Evolutionary conservation across 768 basidiomycete species (phyloP).

Genomic region (Russula sp.): DNA sequence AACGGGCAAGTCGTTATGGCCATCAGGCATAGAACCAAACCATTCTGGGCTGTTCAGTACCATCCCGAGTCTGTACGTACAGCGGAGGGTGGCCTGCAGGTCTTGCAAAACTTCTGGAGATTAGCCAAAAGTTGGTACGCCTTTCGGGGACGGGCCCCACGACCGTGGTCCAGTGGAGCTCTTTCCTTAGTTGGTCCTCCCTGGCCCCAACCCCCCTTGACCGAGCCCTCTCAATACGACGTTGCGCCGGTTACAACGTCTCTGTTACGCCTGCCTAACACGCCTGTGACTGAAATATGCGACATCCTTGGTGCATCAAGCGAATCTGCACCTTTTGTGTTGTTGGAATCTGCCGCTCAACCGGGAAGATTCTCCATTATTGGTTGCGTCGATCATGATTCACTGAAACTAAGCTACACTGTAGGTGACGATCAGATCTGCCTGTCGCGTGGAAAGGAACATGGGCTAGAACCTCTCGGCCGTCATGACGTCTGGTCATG

Average conservation of each 20-base stretch:
- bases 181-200: conserved; percentile 39
- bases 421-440: conserved; percentile 46
- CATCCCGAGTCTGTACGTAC: conserved; percentile 84
- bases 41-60: conserved; percentile 88
- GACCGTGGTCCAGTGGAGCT: conserved; percentile 39
- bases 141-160: conserved; percentile 33
- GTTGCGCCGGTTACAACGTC: conserved; percentile 18
- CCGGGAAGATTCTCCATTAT: conserved; percentile 74
- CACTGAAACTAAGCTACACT: conserved; percentile 53
- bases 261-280: conserved; percentile 38
- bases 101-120: conserved; percentile 69
- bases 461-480: conserved; percentile 39
- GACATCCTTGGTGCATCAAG: conserved; percentile 56
- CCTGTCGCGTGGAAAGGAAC: conserved; percentile 36
- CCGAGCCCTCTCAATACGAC: conserved; percentile 24
- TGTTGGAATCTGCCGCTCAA: conserved; percentile 70
- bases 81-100: conserved; percentile 56
- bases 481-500: conserved; percentile 65
- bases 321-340: conserved; percentile 55
- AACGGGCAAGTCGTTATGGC: conserved; percentile 75
- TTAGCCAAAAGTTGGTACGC: conserved; percentile 55
- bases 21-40: conserved; percentile 51
- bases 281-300: conserved; percentile 45
- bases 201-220: conserved; percentile 50
- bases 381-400: conserved; percentile 48